Evolutionary conservation across 2,329 filamentous ascomycete species (phyloP), one percentile per base, ranked within the genome.

Genomic region (Aureobasidium melanogenum): DNA sequence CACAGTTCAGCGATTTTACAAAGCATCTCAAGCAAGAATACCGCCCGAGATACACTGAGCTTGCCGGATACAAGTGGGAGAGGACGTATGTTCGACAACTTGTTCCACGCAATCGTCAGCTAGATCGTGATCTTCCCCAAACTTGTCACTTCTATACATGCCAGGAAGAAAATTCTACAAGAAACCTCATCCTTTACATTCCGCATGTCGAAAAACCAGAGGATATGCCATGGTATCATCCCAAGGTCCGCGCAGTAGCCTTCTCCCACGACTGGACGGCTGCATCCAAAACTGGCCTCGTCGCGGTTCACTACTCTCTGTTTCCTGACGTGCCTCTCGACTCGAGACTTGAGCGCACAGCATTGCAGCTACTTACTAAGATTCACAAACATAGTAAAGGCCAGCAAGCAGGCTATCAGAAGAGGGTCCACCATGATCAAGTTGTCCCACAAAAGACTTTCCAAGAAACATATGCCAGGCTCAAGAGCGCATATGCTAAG

Each of bases 161-260:
- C 10, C 55, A 47, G 24, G 47, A 46, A 10, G 69, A 74, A 22
- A 68, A 70, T 28, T 59, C 68, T 3, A 70, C 75, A 41, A 74
- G 75, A 32, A 82, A 80, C 34, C 74, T 93, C 57, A 84, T 96
- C 17, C 73, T 95, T 36, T 96, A 95, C 71, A 79, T 88, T 6
- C 91, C 93, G 8, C 91, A 96, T 73, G 79, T 84, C 9, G 72
- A 79, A 34, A 76, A 76, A 1, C 76, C 81, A 12, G 78, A 82
- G 15, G 82, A 87, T 2, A 81, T 94, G 64, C 93, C 93, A 0
- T 96, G 88, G 74, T 97, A 97, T 73, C 92, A 97, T 70, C 93
- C 93, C 24, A 80, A 82, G 57, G 86, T 96, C 24, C 81, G 80
- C 56, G 84, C 84, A 14, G 79, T 96, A 26, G 90, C 86, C 5